phyloP scores from a whole-genome alignment of 2,329 filamentous ascomycete genomes.

The Phyllosticta capitalensis region DNA sequence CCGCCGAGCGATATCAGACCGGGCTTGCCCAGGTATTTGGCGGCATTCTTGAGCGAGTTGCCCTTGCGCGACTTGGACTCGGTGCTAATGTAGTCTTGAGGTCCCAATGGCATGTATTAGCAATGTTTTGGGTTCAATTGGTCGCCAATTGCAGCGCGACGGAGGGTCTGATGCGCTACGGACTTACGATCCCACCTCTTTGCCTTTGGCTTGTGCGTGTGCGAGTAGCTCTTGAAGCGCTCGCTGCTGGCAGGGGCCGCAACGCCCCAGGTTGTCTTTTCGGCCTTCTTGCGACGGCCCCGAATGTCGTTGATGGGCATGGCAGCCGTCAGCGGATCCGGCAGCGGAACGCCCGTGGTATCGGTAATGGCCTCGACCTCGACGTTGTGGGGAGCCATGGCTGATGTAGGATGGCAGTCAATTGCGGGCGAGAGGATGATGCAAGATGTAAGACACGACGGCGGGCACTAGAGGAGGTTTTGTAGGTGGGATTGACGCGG shows the following conservation, averaged over 20 bases:
- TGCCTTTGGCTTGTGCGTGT: slow-evolving; percentile 60
- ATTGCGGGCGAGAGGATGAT: background rate
- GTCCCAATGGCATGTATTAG: background rate
- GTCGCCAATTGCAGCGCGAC: background rate
- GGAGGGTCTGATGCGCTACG: background rate
- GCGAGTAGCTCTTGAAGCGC: slow-evolving; percentile 65
- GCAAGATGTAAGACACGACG: background rate
- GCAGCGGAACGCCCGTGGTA: slow-evolving; percentile 36
- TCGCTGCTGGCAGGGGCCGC: slow-evolving; percentile 71
- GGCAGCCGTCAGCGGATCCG: slow-evolving; percentile 43
- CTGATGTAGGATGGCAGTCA: slow-evolving; percentile 11
- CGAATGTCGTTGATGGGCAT: slow-evolving; percentile 53
- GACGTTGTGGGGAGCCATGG: slow-evolving; percentile 24
- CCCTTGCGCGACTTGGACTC: slow-evolving; percentile 47
- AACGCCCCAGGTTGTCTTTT: slow-evolving; percentile 60
- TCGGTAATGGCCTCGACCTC: slow-evolving; percentile 38
- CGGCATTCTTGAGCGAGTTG: slow-evolving; percentile 70
- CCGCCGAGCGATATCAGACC: slow-evolving; percentile 88
- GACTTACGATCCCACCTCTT: slow-evolving; percentile 76
- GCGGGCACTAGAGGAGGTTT: background rate
- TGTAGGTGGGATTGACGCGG: background rate
- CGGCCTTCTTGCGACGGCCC: slow-evolving; percentile 59
- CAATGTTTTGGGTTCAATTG: background rate
- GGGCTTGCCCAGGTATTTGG: slow-evolving; percentile 66
- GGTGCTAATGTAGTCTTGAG: slow-evolving; percentile 33